phyloP scores from a whole-genome alignment of 1,139 yeast genomes.

The Suhomyces coccinellae region DNA sequence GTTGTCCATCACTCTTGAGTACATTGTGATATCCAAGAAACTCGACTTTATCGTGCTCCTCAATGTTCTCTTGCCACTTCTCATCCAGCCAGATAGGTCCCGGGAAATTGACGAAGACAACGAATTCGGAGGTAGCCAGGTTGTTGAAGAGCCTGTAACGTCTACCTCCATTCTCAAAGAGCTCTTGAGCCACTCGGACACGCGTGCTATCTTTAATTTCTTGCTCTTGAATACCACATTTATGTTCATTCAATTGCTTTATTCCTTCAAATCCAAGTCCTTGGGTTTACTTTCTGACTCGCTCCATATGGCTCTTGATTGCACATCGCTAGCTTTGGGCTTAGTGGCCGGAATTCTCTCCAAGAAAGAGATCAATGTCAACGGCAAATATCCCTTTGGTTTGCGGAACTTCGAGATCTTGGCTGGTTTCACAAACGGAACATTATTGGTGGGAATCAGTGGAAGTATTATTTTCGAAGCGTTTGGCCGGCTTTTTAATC shows the following conservation, averaged over 20 bases:
- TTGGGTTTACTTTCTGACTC: conserved; percentile 90
- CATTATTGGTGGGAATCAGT: conserved; percentile 81
- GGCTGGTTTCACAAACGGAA: conserved; percentile 95
- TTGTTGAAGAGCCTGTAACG: conserved; percentile 5
- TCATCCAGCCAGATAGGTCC: conserved; percentile 21
- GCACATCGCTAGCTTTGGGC: conserved; percentile 87
- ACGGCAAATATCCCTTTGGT: conserved; percentile 82
- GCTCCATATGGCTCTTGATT: conserved; percentile 93
- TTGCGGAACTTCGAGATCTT: conserved; percentile 81
- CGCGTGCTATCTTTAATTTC: conserved; percentile 86
- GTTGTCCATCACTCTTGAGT: conserved; percentile 24
- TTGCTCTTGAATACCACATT: conserved; percentile 81
- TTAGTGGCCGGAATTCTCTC: conserved; percentile 74
- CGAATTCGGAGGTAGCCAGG: conserved; percentile 1
- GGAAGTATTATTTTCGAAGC: conserved; percentile 89
- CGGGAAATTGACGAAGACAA: conserved; percentile 8
- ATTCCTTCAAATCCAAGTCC: conserved; percentile 90
- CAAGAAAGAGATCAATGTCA: conserved; percentile 50
- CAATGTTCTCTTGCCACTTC: conserved; percentile 19
- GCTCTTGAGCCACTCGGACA: conserved; percentile 64
- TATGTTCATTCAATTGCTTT: conserved; percentile 90
- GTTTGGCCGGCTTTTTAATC: conserved; percentile 72
- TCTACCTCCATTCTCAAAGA: conserved; percentile 30
- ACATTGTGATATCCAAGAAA: conserved; percentile 20
- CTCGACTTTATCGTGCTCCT: conserved; percentile 12